These are phyloP conservation scores for Pichia sp. DNA, from an alignment of 1,139 yeast genomes.

Conservation along the genomic window DNA sequence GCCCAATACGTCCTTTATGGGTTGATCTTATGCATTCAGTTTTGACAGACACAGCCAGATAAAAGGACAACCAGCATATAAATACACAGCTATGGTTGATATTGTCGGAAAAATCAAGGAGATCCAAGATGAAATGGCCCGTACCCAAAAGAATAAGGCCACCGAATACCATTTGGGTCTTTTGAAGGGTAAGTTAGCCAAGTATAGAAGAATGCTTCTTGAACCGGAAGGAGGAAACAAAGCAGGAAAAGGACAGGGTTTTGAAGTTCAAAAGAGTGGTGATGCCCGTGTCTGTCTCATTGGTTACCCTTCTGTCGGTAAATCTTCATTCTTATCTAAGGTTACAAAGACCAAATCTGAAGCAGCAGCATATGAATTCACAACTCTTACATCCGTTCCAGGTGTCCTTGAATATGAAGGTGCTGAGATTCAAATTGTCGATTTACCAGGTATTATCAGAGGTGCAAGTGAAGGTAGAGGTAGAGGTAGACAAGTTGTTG, in stretches of 20 bases:
- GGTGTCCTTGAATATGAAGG: constrained; percentile 96
- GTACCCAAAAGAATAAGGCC: constrained; percentile 94
- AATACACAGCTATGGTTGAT: constrained; percentile 27
- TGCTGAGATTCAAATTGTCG: constrained; percentile 96
- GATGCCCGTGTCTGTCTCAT: constrained; percentile 97
- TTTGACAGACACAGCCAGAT: no score
- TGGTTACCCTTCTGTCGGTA: constrained; percentile 99
- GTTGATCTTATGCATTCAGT: no score
- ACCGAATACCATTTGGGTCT: constrained; percentile 97
- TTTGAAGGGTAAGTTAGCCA: constrained; percentile 93
- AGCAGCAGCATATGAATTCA: constrained; percentile 96
- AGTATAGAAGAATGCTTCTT: constrained; percentile 85
- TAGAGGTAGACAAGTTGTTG: constrained; percentile 98
- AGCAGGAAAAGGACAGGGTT: constrained; percentile 89
- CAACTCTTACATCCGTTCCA: constrained; percentile 96
- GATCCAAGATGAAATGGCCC: constrained; percentile 95
- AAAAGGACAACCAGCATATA: constrained; percentile 48
- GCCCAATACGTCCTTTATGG: no score
- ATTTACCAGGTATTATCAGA: constrained; percentile 97
- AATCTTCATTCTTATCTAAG: constrained; percentile 80
- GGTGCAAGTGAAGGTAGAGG: constrained; percentile 99
- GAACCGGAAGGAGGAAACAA: constrained; percentile 74
- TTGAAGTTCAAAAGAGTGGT: constrained; percentile 98
- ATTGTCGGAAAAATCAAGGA: constrained; percentile 81
- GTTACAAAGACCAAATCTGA: constrained; percentile 96